Percentiles rank a stretch among this genome's conserved stretches.
phyloP scores from a whole-genome alignment of 345 rosid genomes.

The Schrenkiella parvula region DNA sequence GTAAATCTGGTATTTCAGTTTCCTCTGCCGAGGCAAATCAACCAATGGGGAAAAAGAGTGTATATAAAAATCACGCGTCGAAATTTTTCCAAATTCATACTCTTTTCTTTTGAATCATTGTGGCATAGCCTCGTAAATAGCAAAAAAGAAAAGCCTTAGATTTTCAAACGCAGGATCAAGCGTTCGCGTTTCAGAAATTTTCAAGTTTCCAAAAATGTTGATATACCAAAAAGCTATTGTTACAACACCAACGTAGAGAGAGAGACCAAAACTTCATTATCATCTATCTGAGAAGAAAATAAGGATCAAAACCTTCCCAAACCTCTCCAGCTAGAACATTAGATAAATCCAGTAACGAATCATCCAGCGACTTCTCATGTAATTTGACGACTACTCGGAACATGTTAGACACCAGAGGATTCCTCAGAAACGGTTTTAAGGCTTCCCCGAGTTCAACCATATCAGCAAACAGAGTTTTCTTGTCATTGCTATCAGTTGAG shows the following conservation, averaged over 20 bases:
- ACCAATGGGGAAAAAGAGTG: background rate
- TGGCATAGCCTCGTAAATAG: background rate
- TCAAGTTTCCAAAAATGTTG: background rate
- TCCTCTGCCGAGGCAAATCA: background rate
- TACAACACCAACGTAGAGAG: background rate
- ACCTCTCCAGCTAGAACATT: slow-evolving; percentile 28
- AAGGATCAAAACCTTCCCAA: slow-evolving; percentile 78
- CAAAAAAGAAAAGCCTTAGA: background rate
- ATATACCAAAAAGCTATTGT: background rate
- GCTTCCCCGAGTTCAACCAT: slow-evolving; percentile 52
- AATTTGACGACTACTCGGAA: slow-evolving; percentile 45
- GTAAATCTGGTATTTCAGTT: background rate
- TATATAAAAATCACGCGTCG: background rate
- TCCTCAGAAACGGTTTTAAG: slow-evolving; percentile 54
- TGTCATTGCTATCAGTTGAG: slow-evolving; percentile 27
- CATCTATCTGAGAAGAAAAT: slow-evolving; percentile 55
- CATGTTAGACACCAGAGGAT: slow-evolving; percentile 67
- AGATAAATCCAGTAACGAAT: slow-evolving; percentile 15
- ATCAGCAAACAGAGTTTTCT: slow-evolving; percentile 35
- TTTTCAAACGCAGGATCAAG: background rate
- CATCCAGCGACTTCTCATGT: slow-evolving; percentile 40
- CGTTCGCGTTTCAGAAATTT: background rate
- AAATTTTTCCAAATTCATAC: background rate
- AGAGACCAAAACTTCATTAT: background rate
- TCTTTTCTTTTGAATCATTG: background rate